These are phyloP conservation scores for Priceomyces castillae DNA, from an alignment of 805 yeast genomes.

Conservation along the genomic window DNA sequence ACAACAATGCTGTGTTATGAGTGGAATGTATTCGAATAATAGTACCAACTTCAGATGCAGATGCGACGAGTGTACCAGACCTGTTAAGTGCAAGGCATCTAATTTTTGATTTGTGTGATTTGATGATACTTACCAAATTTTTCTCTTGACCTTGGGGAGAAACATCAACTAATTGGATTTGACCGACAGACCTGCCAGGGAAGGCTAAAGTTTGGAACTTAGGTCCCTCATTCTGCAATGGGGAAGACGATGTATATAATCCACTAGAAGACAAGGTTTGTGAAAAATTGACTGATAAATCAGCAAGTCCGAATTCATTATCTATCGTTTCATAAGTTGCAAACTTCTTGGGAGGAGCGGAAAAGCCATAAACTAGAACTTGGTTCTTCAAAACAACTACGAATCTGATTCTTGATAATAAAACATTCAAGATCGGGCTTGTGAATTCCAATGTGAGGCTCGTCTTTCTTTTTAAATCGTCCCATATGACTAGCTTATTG, in stretches of 20 bases:
- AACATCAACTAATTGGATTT: conserved; percentile 75
- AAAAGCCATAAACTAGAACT: conserved; percentile 75
- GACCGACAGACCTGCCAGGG: conserved; percentile 75
- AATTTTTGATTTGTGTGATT: conserved; percentile 71
- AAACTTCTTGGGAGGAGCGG: conserved; percentile 70
- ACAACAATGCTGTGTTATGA: conserved; percentile 62
- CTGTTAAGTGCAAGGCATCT: conserved; percentile 62
- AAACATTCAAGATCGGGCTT: conserved; percentile 70
- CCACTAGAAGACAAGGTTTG: conserved; percentile 6
- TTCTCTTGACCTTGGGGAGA: conserved; percentile 62
- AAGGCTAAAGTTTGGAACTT: conserved; percentile 61
- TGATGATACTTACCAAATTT: conserved; percentile 62
- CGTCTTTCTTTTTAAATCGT: conserved; percentile 75
- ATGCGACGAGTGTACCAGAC: conserved; percentile 67
- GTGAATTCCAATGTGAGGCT: conserved; percentile 73
- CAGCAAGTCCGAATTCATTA: conserved; percentile 64
- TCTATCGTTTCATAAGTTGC: conserved; percentile 62
- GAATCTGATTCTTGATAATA: conserved; percentile 71
- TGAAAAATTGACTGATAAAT: conserved; percentile 38
- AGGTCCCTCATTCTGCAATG: conserved; percentile 9
- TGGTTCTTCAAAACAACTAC: conserved; percentile 67
- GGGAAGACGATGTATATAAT: conserved; percentile 1
- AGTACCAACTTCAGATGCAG: conserved; percentile 82
- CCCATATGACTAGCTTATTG: conserved; percentile 87
- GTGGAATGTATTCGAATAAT: conserved; percentile 72